phyloP scores from a whole-genome alignment of 805 yeast genomes.

The Isabelozyma heimii region DNA sequence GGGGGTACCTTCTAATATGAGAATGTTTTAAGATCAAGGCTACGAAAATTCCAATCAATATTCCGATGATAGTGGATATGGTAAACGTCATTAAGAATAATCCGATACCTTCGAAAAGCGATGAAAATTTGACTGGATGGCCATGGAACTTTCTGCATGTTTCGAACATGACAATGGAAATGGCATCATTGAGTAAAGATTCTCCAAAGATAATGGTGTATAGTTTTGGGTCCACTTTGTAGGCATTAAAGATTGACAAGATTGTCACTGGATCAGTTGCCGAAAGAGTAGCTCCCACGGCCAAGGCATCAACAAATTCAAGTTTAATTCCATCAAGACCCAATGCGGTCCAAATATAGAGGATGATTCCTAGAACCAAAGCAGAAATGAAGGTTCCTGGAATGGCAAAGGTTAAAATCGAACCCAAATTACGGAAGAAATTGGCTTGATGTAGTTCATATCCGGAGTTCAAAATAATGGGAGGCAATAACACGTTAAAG shows the following conservation, averaged over 20 bases:
- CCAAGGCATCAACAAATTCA: slow-evolving; percentile 94
- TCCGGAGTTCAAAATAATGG: slow-evolving; percentile 93
- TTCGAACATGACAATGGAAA: slow-evolving; percentile 98
- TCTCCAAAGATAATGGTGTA: slow-evolving; percentile 98
- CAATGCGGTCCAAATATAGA: slow-evolving; percentile 85
- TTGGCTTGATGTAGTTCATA: slow-evolving; percentile 95
- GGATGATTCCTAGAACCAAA: slow-evolving; percentile 80
- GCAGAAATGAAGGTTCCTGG: slow-evolving; percentile 96
- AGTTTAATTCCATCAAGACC: slow-evolving; percentile 87
- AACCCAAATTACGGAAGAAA: slow-evolving; percentile 87
- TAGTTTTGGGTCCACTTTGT: slow-evolving; percentile 95
- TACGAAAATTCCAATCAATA: slow-evolving; percentile 80
- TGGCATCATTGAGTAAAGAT: slow-evolving; percentile 92
- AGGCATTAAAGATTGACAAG: slow-evolving; percentile 91
- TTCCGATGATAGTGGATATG: slow-evolving; percentile 85
- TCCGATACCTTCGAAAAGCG: slow-evolving; percentile 92
- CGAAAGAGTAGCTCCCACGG: slow-evolving; percentile 95
- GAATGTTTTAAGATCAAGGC: slow-evolving; percentile 90
- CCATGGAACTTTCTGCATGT: slow-evolving; percentile 97
- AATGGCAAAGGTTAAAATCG: slow-evolving; percentile 90
- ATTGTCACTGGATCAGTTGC: slow-evolving; percentile 99
- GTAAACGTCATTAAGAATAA: slow-evolving; percentile 91
- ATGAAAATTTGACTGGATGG: slow-evolving; percentile 63
- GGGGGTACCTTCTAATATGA: slow-evolving; percentile 91
- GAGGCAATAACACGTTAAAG: slow-evolving; percentile 91